Percentiles rank a stretch among this genome's conserved stretches.
phyloP scores from a whole-genome alignment of 257 asterid species.

The Solanum acaule region DNA sequence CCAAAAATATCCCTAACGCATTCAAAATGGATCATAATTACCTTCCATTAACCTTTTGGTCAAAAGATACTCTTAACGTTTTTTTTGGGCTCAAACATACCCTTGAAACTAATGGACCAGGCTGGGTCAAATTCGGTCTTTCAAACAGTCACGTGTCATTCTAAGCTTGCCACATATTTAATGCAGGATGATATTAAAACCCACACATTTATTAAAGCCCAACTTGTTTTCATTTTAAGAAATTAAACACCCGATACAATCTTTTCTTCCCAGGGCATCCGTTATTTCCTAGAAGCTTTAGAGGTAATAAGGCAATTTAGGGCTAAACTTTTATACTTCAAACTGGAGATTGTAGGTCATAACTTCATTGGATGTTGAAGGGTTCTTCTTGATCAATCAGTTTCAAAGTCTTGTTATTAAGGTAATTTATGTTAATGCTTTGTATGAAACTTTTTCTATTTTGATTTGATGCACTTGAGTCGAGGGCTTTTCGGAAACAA shows the following conservation, averaged over 20 bases:
- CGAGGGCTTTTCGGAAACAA: background rate
- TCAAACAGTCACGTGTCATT: background rate
- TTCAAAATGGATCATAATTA: background rate
- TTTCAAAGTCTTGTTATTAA: background rate
- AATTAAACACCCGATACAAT: background rate
- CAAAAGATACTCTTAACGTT: background rate
- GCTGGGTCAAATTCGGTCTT: background rate
- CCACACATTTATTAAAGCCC: background rate
- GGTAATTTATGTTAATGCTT: background rate
- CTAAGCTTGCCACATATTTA: background rate
- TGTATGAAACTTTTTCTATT: background rate
- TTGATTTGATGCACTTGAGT: background rate
- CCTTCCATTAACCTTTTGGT: background rate
- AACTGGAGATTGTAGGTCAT: background rate
- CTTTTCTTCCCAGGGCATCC: background rate
- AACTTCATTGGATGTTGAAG: background rate
- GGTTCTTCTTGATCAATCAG: background rate
- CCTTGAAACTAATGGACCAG: background rate
- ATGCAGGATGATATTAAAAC: background rate
- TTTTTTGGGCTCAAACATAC: background rate
- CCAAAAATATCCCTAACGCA: background rate
- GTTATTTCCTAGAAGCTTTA: background rate
- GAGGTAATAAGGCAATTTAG: background rate
- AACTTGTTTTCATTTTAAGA: background rate
- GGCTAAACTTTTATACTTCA: background rate